Conservation (phyloP, 768 basidiomycete genomes). For the Kwoniella europaea region DNA sequence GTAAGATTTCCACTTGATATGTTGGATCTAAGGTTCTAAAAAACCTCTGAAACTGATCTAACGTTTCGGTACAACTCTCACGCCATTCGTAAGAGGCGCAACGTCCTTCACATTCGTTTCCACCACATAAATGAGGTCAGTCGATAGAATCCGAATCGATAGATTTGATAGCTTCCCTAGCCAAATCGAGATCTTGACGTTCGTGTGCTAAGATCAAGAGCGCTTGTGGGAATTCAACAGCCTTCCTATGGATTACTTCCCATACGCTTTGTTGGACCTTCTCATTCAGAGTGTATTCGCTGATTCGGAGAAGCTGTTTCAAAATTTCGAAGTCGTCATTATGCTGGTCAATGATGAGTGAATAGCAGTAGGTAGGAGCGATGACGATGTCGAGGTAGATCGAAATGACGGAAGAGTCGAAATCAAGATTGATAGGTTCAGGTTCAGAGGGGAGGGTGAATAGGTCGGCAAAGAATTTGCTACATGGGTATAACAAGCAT, state of each 20-base stretch:
- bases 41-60: not conserved
- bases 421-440: conserved; percentile 1
- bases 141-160: not conserved
- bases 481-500: not conserved
- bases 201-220: not conserved
- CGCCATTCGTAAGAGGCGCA: not conserved
- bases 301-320: not conserved
- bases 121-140: not conserved
- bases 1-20: not conserved
- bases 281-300: not conserved
- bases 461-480: not conserved
- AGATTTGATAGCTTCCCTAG: not conserved
- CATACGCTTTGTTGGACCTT: too few species aligned
- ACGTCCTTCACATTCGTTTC: not conserved
- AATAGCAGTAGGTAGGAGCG: not conserved
- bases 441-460: not conserved
- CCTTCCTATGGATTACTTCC: not conserved
- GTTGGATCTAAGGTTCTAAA: not conserved
- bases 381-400: not conserved
- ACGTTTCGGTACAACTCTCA: not conserved
- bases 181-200: not conserved
- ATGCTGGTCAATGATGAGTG: not conserved
- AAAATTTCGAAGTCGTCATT: not conserved
- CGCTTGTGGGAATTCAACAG: not conserved
- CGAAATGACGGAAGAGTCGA: not conserved